Base-by-base conservation (phyloP, 495 filamentous ascomycete species). In the Annulohypoxylon moriforme region DNA sequence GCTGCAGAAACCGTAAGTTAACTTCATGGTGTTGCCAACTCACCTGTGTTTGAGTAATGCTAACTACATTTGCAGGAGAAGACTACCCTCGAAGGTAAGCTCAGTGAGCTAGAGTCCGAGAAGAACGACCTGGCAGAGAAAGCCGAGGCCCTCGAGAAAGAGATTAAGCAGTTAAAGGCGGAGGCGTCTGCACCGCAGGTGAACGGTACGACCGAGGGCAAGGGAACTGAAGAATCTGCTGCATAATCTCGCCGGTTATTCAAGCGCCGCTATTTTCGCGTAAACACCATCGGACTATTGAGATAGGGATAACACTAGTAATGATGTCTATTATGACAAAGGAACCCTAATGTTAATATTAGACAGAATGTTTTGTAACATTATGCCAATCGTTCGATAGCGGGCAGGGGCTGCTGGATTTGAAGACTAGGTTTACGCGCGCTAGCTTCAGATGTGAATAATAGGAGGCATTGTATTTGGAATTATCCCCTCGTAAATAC, bases 261-360 rank as follows among this genome's bases (percentile, higher is more conserved):
- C 29, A 18, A 1, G 6, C 22, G 50, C 62, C 42, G 58, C 46
- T 10, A 57, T 34, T 52, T 13, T 40, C 4, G 25, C 58, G 31
- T 52, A 18, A 42, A n/a, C n/a, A n/a, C 44, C 20, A 22, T 52
- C 52, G 49, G 31, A 50, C 20, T 44, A 60, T 42, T 8, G 49
- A 29, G 46, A 64, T 36, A 60, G 52, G 25, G 44, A 60, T 33
- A 55, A 56, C 59, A 49, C 55, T 31, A 38, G 64, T 38, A 40
- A 68, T 72, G 59, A 68, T 58, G 59, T 55, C 59, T 46, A 64
- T 34, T 60, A 67, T 18, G 60, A 72, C 46, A 55, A 60, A 64
- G 38, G 68, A 64, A 47, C 22, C 57, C 40, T 72, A 72, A 72
- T 72, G 64, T 67, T 72, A 72, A 72, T 68, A 64, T 44, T 50